phyloP scores from a whole-genome alignment of 306 rosid genomes.

The Castanospermum australe region DNA sequence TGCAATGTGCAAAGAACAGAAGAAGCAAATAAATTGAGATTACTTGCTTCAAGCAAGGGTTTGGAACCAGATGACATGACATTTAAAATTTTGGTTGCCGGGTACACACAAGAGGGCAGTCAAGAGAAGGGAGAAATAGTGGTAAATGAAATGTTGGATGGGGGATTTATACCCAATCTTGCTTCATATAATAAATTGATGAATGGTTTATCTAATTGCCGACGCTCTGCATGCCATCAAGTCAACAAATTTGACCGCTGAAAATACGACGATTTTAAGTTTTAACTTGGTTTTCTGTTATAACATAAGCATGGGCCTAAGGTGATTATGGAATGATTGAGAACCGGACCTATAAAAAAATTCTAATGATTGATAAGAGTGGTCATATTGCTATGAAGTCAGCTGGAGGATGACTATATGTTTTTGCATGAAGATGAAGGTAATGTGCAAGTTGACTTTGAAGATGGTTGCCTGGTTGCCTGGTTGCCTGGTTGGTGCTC shows the following conservation, averaged over 20 bases:
- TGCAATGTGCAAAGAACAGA: constrained; percentile 52
- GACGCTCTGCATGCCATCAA: not conserved
- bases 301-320: not conserved
- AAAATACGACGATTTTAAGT: not conserved
- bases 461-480: too few relatives aligned
- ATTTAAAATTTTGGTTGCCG: constrained; percentile 54
- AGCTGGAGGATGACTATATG: not conserved
- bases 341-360: not conserved
- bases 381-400: not conserved
- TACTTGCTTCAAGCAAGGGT: constrained; percentile 65
- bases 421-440: constrained; percentile 1
- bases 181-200: constrained; percentile 65
- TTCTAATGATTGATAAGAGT: not conserved
- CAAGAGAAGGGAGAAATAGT: constrained; percentile 50
- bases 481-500: too few relatives aligned
- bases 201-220: constrained; percentile 42
- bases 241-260: constrained; percentile 20
- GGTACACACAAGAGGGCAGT: constrained; percentile 55
- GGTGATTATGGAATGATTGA: constrained; percentile 12
- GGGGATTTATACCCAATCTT: constrained; percentile 70
- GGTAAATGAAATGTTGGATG: constrained; percentile 84
- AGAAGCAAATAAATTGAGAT: constrained; percentile 66
- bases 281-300: not conserved
- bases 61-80: constrained; percentile 58
- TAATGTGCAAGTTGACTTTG: constrained; percentile 2